Evolutionary conservation across 2,329 filamentous ascomycete species (phyloP), one percentile per base, ranked within the genome.

Genomic region (Colletotrichum cuscutae): DNA sequence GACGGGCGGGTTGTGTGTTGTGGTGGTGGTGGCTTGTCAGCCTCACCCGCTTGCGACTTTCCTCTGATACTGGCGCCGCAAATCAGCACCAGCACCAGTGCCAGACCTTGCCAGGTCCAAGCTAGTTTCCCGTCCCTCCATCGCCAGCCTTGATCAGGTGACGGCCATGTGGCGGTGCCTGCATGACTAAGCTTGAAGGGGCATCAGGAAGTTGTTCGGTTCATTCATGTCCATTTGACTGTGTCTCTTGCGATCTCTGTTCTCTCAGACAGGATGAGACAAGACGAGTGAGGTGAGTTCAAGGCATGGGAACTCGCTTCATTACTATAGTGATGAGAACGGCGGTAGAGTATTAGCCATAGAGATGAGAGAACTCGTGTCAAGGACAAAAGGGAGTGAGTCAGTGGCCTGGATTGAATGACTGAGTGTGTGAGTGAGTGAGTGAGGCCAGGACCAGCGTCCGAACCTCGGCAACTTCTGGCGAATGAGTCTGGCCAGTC

Each of bases 401-500:
- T 32, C 7, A 15, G 11, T 30, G 30, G 30, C 30, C 8, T 32
- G 30, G 53, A 26, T 2, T 56, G 53, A 15, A 5, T n/a, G 59
- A 46, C 4, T 61, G 24, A 24, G 9, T n/a, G 59, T 19, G 12
- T 30, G 35, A 15, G 35, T 11, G 8, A 46, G 9, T 15, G 46
- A 68, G 13, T n/a, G 28, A 15, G 42, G 8, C 30, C 28, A 73
- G 71, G 62, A 67, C 68, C 61, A 66, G 71, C 62, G 52, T 49
- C 63, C 68, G 63, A 74, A 68, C 72, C 72, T 74, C 72, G 72
- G 72, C 72, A 72, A 67, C 30, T 64, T 64, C 72, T 74, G 58
- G 28, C 68, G 63, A 73, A 74, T 72, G 32, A 68, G 22, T 22
- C 26, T 49, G 22, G 49, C 52, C 61, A 70, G 54, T 73, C 66